Percentiles rank a stretch among this genome's conserved stretches.
These are phyloP conservation scores for Penicillium brevicompactum DNA, from an alignment of 2,329 filamentous ascomycete species.

Conservation along the genomic window DNA sequence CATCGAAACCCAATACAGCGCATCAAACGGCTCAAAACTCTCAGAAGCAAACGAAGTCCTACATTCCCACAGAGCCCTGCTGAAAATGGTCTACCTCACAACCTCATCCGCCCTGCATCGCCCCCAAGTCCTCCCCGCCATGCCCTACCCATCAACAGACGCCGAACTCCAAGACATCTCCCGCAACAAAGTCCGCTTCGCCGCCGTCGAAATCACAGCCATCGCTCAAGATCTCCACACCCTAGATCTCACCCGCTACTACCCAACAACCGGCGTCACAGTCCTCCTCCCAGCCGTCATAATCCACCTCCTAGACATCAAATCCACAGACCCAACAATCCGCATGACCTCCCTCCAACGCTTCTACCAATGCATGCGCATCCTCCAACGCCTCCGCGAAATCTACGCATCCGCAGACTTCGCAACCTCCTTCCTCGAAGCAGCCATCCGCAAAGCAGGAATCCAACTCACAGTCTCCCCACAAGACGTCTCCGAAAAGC, in stretches of 20 bases:
- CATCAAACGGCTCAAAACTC: conserved; percentile 61
- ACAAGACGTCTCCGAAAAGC: conserved; percentile 30
- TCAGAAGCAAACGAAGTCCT: conserved; percentile 50
- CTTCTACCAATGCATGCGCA: conserved; percentile 89
- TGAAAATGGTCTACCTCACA: conserved; percentile 93
- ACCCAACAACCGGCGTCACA: conserved; percentile 88
- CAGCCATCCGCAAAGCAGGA: conserved; percentile 82
- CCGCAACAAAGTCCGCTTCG: conserved; percentile 77
- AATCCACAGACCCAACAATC: conserved; percentile 72
- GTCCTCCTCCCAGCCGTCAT: conserved; percentile 91
- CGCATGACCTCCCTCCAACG: conserved; percentile 74
- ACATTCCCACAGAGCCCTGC: conserved; percentile 75
- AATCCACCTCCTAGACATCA: conserved; percentile 90
- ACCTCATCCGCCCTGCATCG: conserved; percentile 88
- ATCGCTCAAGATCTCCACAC: conserved; percentile 77
- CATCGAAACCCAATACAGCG: conserved; percentile 70
- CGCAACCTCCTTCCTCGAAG: conserved; percentile 91
- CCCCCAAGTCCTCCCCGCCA: conserved; percentile 82
- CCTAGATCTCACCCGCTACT: conserved; percentile 71
- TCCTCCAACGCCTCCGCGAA: conserved; percentile 83
- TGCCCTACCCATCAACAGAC: conserved; percentile 58
- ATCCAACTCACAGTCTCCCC: conserved; percentile 65
- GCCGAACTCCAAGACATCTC: conserved; percentile 80
- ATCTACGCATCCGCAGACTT: conserved; percentile 95
- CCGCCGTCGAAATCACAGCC: conserved; percentile 80